Evolutionary conservation across 225 moss, liverwort and hornwort species (phyloP).

Genomic region (Polytrichum formosum): DNA sequence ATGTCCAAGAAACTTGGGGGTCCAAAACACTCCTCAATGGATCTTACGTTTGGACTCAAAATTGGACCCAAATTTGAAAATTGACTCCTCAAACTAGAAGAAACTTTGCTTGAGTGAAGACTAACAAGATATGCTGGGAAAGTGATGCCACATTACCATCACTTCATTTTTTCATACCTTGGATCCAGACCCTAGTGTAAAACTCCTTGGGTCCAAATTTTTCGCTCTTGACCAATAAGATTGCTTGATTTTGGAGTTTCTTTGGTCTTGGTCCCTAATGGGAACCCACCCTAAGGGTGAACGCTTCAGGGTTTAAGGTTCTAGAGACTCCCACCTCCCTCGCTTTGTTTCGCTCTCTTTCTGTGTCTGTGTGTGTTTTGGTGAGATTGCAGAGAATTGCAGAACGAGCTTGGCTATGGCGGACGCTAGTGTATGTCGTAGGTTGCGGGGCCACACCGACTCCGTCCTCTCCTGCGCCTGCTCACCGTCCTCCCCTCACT

Average conservation of each 20-base stretch:
- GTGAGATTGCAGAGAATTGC: neutral
- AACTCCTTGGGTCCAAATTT: too few species aligned
- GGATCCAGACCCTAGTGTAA: too few species aligned
- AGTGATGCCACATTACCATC: too few species aligned
- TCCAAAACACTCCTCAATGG: too few species aligned
- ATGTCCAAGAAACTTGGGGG: too few species aligned
- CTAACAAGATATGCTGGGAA: too few species aligned
- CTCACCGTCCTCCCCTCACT: constrained; percentile 15
- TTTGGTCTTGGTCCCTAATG: neutral
- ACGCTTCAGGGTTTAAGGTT: neutral
- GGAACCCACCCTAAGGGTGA: neutral
- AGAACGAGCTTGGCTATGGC: constrained; percentile 22
- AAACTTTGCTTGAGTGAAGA: too few species aligned
- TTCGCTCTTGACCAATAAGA: too few species aligned
- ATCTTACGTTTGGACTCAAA: too few species aligned
- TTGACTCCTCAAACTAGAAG: too few species aligned
- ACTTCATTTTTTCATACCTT: too few species aligned
- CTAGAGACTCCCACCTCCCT: neutral
- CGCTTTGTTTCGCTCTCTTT: neutral
- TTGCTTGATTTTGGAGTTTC: neutral
- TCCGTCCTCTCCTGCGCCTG: constrained; percentile 48
- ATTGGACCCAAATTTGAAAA: too few species aligned
- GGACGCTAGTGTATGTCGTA: constrained; percentile 19
- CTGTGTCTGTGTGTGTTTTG: neutral
- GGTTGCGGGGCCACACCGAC: constrained; percentile 47